A percentile compares a stretch with the other conserved stretches of the same genome.
Conservation (phyloP, 108 stramenopile genomes). For the Conticribra guillardii region DNA sequence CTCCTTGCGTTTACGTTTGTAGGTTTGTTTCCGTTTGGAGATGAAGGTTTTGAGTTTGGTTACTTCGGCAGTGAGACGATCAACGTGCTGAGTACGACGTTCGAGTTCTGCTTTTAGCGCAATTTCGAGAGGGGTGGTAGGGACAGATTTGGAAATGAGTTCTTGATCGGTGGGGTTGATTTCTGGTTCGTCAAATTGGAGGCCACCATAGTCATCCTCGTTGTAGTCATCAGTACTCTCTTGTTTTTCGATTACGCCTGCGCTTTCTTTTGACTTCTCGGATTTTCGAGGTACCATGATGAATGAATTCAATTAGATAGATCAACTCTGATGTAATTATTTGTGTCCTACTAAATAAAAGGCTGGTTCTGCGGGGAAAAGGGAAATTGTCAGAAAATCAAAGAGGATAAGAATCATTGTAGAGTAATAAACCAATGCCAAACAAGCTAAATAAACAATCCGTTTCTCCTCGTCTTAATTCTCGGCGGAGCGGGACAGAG, state of each 20-base stretch:
- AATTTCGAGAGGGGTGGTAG: slow-evolving; percentile 55
- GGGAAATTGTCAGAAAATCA: no score
- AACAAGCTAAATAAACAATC: no score
- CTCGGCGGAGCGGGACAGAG: no score
- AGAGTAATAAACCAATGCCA: no score
- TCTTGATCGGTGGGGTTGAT: slow-evolving; percentile 19
- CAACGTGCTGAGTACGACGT: slow-evolving; percentile 58
- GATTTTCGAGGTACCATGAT: no score
- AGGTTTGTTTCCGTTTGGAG: slow-evolving; percentile 81
- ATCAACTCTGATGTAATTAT: no score
- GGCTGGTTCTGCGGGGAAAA: no score
- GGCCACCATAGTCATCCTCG: slow-evolving; percentile 1
- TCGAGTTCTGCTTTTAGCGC: slow-evolving; percentile 48
- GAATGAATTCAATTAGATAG: no score
- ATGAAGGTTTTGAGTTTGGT: slow-evolving; percentile 70
- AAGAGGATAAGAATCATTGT: no score
- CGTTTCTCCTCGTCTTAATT: no score
- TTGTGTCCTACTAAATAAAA: no score
- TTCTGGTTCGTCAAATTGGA: neutral
- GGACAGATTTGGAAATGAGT: slow-evolving; percentile 42
- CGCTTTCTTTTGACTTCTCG: no score
- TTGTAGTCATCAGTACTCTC: neutral
- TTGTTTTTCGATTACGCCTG: neutral
- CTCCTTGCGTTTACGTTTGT: slow-evolving; percentile 83
- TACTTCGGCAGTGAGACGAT: slow-evolving; percentile 59